Percentiles rank a stretch among this genome's conserved stretches.
Evolutionary conservation across 805 yeast genomes (phyloP).

Genomic region (Diddensiella transvaalensis): DNA sequence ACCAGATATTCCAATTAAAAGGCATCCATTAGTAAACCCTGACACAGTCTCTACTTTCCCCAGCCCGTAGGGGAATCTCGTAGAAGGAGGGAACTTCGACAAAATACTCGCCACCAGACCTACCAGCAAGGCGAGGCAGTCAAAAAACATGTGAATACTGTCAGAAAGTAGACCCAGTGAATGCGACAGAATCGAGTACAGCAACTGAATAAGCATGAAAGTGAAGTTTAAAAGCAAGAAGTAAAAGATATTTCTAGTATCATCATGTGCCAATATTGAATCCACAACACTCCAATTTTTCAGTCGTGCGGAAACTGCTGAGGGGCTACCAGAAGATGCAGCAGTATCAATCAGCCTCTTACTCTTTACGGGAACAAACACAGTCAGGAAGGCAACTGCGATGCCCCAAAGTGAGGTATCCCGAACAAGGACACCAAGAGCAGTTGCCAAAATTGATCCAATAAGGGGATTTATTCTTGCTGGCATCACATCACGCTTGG

Average conservation of each 20-base stretch:
- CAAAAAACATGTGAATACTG: conserved; percentile 93
- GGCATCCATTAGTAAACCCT: conserved; percentile 91
- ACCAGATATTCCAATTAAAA: conserved; percentile 81
- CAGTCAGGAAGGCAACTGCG: conserved; percentile 16
- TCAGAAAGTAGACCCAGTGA: conserved; percentile 90
- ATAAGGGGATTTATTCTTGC: conserved; percentile 27
- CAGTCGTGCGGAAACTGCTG: background rate
- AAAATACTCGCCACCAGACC: conserved; percentile 83
- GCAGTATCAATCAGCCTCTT: background rate
- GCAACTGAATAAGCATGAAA: conserved; percentile 90
- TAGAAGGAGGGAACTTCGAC: conserved; percentile 55
- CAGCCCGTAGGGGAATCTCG: conserved; percentile 83
- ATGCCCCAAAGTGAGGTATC: conserved; percentile 15
- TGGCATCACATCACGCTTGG: conserved; percentile 27
- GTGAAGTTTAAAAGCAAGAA: conserved; percentile 81
- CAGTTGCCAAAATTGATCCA: conserved; percentile 18
- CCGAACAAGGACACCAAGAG: conserved; percentile 19
- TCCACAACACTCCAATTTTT: conserved; percentile 29
- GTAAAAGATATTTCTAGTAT: conserved; percentile 84
- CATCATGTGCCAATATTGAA: conserved; percentile 48
- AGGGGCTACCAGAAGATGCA: background rate
- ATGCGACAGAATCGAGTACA: conserved; percentile 88
- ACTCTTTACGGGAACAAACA: conserved; percentile 19
- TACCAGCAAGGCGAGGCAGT: conserved; percentile 83
- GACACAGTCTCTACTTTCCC: conserved; percentile 84